phyloP scores from a whole-genome alignment of 2,329 filamentous ascomycete species.

The Penicillium sp. region DNA sequence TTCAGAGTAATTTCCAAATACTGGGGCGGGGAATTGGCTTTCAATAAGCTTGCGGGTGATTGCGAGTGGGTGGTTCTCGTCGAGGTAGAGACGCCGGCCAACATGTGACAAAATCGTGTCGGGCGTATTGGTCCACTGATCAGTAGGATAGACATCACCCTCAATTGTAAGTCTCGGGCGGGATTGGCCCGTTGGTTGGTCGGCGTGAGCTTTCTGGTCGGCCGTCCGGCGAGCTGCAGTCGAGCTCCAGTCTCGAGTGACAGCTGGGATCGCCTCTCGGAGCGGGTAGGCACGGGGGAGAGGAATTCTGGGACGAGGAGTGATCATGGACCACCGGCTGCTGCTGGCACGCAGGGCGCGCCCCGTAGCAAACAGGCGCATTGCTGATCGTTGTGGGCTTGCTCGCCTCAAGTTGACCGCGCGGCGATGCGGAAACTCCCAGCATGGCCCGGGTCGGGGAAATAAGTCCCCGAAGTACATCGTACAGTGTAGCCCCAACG shows the following conservation, averaged over 20 bases:
- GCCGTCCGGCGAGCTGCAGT: constrained; percentile 27
- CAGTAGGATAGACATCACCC: constrained; percentile 62
- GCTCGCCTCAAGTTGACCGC: constrained; percentile 1
- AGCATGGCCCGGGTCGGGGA: constrained; percentile 22
- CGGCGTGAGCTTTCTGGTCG: constrained; percentile 14
- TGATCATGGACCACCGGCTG: constrained; percentile 34
- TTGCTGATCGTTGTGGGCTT: constrained; percentile 16
- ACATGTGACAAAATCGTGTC: constrained; percentile 70
- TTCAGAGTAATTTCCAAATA: constrained; percentile 72
- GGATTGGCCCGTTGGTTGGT: constrained; percentile 1
- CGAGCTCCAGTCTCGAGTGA: constrained; percentile 33
- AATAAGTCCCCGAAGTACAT: constrained; percentile 26
- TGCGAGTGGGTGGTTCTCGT: constrained; percentile 80
- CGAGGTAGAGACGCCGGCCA: constrained; percentile 78
- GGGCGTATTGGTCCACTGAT: constrained; percentile 84
- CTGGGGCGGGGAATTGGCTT: constrained; percentile 72
- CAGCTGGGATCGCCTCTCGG: constrained; percentile 14
- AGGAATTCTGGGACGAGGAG: constrained; percentile 20
- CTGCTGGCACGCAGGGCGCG: constrained; percentile 39
- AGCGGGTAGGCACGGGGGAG: constrained; percentile 22
- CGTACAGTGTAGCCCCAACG: neutral
- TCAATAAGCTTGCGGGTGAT: constrained; percentile 93
- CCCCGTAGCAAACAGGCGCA: constrained; percentile 42
- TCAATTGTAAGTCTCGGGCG: constrained; percentile 53
- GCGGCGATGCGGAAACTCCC: constrained; percentile 13